A percentile compares a stretch with the other conserved stretches of the same genome.
Conservation (phyloP, 345 rosid species). For the Hypericum perforatum region DNA sequence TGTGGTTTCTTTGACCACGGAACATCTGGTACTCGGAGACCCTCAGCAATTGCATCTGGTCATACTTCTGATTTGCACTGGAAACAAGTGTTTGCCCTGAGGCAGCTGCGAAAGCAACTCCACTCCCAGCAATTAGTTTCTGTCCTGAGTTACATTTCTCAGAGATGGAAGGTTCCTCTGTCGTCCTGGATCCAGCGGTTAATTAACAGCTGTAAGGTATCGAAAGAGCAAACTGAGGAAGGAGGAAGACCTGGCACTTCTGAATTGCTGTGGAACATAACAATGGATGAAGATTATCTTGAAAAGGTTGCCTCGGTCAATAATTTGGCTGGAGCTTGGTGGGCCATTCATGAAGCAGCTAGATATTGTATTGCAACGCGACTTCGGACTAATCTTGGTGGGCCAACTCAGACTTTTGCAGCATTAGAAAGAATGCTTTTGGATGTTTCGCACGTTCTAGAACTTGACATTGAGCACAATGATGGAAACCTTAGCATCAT, state of each 20-base stretch:
- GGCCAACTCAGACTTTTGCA: constrained; percentile 93
- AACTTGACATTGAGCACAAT: constrained; percentile 64
- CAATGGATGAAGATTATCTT: constrained; percentile 53
- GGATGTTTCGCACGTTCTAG: constrained; percentile 70
- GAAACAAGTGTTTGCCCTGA: constrained; percentile 81
- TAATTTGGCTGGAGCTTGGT: constrained; percentile 84
- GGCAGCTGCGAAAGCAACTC: constrained; percentile 58
- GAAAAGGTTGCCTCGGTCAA: constrained; percentile 61
- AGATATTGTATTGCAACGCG: constrained; percentile 75
- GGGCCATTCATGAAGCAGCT: constrained; percentile 97
- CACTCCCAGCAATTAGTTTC: constrained; percentile 85
- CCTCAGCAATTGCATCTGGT: constrained; percentile 30
- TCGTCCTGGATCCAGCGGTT: constrained; percentile 80
- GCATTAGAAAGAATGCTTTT: constrained; percentile 88
- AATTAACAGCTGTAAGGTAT: constrained; percentile 38
- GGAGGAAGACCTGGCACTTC: constrained; percentile 22
- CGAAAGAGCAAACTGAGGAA: constrained; percentile 60
- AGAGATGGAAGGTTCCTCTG: constrained; percentile 83
- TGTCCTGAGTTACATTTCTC: constrained; percentile 81
- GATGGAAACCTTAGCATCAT: constrained; percentile 65
- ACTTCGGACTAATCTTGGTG: constrained; percentile 91
- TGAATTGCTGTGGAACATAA: constrained; percentile 41
- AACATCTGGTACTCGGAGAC: constrained; percentile 30
- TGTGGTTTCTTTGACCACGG: constrained; percentile 45
- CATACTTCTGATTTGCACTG: constrained; percentile 51